Conservation (phyloP, 306 rosid species). For the Glycine soja region DNA sequence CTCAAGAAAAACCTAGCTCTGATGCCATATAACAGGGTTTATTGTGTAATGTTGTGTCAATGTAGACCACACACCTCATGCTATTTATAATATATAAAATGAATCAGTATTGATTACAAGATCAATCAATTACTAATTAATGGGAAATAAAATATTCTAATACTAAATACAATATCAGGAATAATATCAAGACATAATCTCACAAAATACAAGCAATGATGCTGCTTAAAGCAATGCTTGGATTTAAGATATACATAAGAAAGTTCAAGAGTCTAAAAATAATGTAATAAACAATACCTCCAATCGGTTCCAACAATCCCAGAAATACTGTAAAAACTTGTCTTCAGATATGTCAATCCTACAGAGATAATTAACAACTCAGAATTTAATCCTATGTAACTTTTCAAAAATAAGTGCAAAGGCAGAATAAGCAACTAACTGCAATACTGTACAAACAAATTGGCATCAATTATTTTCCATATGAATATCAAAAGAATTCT, state of each 20-base stretch:
- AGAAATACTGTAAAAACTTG: slow-evolving; percentile 66
- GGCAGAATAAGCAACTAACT: slow-evolving; percentile 7
- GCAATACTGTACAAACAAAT: slow-evolving; percentile 5
- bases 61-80: no score
- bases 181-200: no score
- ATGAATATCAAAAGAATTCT: background rate
- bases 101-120: no score
- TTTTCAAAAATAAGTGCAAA: slow-evolving; percentile 33
- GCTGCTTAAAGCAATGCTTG: slow-evolving; percentile 9
- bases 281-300: slow-evolving; percentile 56
- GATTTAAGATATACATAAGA: slow-evolving; percentile 29
- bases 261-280: slow-evolving; percentile 30
- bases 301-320: slow-evolving; percentile 74
- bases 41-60: no score
- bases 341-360: slow-evolving; percentile 75
- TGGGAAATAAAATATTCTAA: no score
- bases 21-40: no score
- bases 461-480: background rate
- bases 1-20: no score
- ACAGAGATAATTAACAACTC: slow-evolving; percentile 36
- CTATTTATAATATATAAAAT: no score
- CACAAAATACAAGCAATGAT: background rate
- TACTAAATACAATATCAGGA: no score
- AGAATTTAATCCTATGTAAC: slow-evolving; percentile 17
- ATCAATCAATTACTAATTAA: no score